Conservation (phyloP, 352 stramenopile genomes). For the Pythium plurisporium region DNA sequence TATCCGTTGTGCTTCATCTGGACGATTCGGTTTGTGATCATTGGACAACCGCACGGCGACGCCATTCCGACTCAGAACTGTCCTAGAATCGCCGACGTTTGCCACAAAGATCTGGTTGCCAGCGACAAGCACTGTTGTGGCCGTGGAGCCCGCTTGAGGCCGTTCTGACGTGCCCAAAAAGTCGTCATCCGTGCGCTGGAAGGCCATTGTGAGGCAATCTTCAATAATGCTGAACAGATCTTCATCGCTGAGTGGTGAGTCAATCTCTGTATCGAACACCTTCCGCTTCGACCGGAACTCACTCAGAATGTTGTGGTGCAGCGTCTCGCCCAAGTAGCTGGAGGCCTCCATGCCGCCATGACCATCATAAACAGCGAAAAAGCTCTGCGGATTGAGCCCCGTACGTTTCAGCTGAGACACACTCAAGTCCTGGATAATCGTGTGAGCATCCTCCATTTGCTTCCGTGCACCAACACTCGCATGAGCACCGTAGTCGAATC, state of each 20-base stretch:
- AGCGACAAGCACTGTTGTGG: slow-evolving; percentile 92
- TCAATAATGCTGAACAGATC: slow-evolving; percentile 26
- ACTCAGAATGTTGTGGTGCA: slow-evolving; percentile 67
- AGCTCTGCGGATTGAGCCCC: slow-evolving; percentile 85
- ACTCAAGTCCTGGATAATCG: slow-evolving; percentile 91
- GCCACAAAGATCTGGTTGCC: slow-evolving; percentile 92
- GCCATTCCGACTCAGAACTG: slow-evolving; percentile 88
- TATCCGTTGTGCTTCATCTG: slow-evolving; percentile 93
- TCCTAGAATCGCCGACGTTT: slow-evolving; percentile 96
- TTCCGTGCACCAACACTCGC: slow-evolving; percentile 92
- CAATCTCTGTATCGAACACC: slow-evolving; percentile 34
- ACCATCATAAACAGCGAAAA: slow-evolving; percentile 96
- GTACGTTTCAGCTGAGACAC: slow-evolving; percentile 49
- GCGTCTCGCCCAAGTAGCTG: slow-evolving; percentile 77
- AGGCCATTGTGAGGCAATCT: slow-evolving; percentile 45
- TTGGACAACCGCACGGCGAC: slow-evolving; percentile 90
- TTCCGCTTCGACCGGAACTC: slow-evolving; percentile 50
- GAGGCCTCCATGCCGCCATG: slow-evolving; percentile 94
- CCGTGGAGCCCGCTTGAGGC: slow-evolving; percentile 89
- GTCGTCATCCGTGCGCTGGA: slow-evolving; percentile 69
- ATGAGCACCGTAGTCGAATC: slow-evolving; percentile 95
- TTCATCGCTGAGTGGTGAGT: slow-evolving; percentile 22
- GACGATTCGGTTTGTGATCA: slow-evolving; percentile 94
- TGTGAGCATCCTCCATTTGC: slow-evolving; percentile 95
- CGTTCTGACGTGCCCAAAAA: slow-evolving; percentile 62